A percentile compares a stretch with the other conserved stretches of the same genome.
These are phyloP conservation scores for Daphne laureola DNA, from an alignment of 441 rosid genomes.

Conservation along the genomic window DNA sequence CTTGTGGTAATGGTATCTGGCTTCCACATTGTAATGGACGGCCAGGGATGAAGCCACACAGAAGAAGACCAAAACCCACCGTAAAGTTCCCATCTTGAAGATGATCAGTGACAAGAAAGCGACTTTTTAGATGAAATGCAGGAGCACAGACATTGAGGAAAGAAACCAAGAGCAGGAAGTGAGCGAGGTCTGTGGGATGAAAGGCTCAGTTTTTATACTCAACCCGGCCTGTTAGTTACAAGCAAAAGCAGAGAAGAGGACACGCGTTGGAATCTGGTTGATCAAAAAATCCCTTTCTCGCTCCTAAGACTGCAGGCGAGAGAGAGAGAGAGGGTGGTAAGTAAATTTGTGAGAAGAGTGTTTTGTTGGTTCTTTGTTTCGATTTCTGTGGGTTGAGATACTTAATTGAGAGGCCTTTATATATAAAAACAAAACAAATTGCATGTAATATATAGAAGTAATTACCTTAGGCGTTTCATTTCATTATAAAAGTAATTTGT, in stretches of 20 bases:
- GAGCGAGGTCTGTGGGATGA: conserved; percentile 11
- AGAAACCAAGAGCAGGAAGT: conserved; percentile 5
- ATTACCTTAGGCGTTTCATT: too few relatives aligned
- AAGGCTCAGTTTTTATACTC: conserved; percentile 23
- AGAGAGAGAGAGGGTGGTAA: conserved; percentile 5
- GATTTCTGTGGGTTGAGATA: neutral
- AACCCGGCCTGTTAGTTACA: conserved; percentile 1
- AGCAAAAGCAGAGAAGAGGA: conserved; percentile 1
- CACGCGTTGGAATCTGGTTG: conserved; percentile 31
- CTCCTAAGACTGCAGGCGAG: neutral
- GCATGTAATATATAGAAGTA: too few relatives aligned
- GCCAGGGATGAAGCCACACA: conserved; percentile 15
- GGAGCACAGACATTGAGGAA: neutral
- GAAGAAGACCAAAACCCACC: conserved; percentile 13
- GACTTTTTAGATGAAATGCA: neutral
- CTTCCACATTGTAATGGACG: conserved; percentile 40
- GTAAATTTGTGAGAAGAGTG: conserved; percentile 16
- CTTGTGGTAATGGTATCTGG: conserved; percentile 69
- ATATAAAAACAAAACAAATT: too few relatives aligned
- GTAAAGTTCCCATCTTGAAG: conserved; percentile 22
- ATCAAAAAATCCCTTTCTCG: conserved; percentile 13
- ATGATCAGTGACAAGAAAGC: neutral
- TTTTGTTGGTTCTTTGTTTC: conserved; percentile 14
- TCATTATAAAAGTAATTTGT: neutral
- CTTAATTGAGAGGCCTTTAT: neutral